phyloP scores from a whole-genome alignment of 2,329 filamentous ascomycete species.

The Scedosporium boydii region DNA sequence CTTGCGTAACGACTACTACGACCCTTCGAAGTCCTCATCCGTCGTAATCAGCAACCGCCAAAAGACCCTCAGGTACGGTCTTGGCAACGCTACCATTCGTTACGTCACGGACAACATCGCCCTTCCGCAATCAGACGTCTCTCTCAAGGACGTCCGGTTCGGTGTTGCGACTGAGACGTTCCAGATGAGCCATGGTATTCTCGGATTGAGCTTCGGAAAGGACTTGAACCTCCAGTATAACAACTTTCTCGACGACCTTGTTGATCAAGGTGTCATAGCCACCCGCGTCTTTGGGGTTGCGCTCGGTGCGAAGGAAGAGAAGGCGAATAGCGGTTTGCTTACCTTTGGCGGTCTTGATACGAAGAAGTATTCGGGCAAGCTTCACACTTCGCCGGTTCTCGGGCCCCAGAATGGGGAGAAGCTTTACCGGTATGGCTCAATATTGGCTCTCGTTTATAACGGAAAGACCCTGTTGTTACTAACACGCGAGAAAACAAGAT shows the following conservation, averaged over 20 bases:
- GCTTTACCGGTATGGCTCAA: constrained; percentile 11
- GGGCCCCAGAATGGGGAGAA: constrained; percentile 16
- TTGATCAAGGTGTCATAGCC: constrained; percentile 16
- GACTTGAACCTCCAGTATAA: constrained; percentile 17
- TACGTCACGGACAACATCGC: constrained; percentile 21
- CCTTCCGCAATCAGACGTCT: constrained; percentile 16
- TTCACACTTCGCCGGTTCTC: constrained; percentile 19
- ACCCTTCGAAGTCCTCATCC: constrained; percentile 15
- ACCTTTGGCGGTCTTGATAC: constrained; percentile 38
- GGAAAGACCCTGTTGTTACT: not conserved
- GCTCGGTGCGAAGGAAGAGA: constrained; percentile 19
- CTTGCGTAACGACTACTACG: constrained; percentile 8
- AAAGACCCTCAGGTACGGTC: constrained; percentile 18
- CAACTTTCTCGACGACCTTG: constrained; percentile 20
- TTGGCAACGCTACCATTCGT: constrained; percentile 16
- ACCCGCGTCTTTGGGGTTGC: constrained; percentile 22
- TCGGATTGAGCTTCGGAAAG: constrained; percentile 22
- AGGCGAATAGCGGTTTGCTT: constrained; percentile 17
- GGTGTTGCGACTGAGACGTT: constrained; percentile 18
- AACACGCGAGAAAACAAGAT: constrained; percentile 17
- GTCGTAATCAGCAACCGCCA: constrained; percentile 8
- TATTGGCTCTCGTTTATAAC: not conserved
- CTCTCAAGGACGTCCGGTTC: constrained; percentile 18
- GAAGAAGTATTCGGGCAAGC: constrained; percentile 30
- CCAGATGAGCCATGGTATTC: constrained; percentile 20